These are phyloP conservation scores for Russula earlei DNA, from an alignment of 768 basidiomycete genomes.

Conservation along the genomic window DNA sequence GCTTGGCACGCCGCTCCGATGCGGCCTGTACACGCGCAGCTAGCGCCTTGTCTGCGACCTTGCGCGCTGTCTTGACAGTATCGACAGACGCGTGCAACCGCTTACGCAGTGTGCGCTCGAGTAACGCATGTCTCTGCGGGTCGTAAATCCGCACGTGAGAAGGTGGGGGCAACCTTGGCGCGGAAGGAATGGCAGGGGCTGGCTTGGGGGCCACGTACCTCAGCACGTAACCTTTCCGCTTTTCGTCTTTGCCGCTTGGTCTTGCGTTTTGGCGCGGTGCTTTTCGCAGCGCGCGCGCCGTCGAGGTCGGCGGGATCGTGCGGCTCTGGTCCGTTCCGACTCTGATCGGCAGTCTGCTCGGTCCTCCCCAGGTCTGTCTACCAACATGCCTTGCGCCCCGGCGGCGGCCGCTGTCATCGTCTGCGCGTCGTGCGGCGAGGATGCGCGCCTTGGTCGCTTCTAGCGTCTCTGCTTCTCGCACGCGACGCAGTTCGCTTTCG, in stretches of 20 bases:
- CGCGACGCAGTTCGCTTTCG: slow-evolving; percentile 50
- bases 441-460: slow-evolving; percentile 47
- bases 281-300: slow-evolving; percentile 27
- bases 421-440: slow-evolving; percentile 34
- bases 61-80: slow-evolving; percentile 44
- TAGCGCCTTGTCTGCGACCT: slow-evolving; percentile 29
- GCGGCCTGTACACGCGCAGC: slow-evolving; percentile 32
- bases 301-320: slow-evolving; percentile 16
- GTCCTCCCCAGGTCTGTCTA: slow-evolving; percentile 40
- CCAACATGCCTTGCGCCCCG: slow-evolving; percentile 54
- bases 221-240: slow-evolving; percentile 51
- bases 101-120: slow-evolving; percentile 50
- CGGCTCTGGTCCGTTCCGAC: background rate
- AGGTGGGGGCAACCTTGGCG: too few relatives aligned
- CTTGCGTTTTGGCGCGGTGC: slow-evolving; percentile 40
- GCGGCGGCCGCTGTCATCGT: slow-evolving; percentile 24
- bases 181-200: background rate
- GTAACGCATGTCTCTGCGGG: slow-evolving; percentile 51
- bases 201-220: slow-evolving; percentile 35
- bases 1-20: slow-evolving; percentile 33
- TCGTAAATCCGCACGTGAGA: slow-evolving; percentile 21
- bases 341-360: slow-evolving; percentile 6
- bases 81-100: slow-evolving; percentile 51
- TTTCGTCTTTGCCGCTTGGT: slow-evolving; percentile 62
- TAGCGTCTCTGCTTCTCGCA: slow-evolving; percentile 44